A percentile compares a stretch with the other conserved stretches of the same genome.
Conservation (phyloP, 257 asterid genomes). For the Cinchona pubescens region DNA sequence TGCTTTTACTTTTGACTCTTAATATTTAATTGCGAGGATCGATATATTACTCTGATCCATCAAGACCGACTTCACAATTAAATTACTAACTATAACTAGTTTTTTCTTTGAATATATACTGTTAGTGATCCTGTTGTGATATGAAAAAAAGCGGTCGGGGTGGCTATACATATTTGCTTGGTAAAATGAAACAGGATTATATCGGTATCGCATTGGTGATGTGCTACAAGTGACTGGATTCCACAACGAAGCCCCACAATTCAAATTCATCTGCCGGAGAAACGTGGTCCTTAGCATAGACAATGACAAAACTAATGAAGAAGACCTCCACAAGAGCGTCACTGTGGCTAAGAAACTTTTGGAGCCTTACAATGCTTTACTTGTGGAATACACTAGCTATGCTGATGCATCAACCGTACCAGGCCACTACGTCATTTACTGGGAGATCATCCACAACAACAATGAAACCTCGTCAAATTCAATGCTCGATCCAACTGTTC, state of each 20-base stretch:
- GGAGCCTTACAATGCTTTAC: conserved; percentile 55
- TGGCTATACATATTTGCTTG: background rate
- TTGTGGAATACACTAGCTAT: conserved; percentile 69
- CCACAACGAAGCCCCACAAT: conserved; percentile 63
- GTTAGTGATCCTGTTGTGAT: too few relatives aligned
- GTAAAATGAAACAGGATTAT: conserved; percentile 35
- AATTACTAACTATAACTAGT: too few relatives aligned
- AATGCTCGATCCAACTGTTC: conserved; percentile 28
- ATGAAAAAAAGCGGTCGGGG: too few relatives aligned
- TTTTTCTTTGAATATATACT: too few relatives aligned
- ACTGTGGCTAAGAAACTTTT: conserved; percentile 44
- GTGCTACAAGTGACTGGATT: conserved; percentile 76
- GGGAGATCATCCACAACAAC: conserved; percentile 47
- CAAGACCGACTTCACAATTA: too few relatives aligned
- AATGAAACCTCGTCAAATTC: conserved; percentile 22
- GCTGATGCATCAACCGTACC: conserved; percentile 72
- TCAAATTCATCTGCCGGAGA: conserved; percentile 75
- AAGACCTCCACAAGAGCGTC: conserved; percentile 74
- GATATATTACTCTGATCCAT: too few relatives aligned
- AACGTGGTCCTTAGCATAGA: conserved; percentile 72
- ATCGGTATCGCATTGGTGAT: conserved; percentile 69
- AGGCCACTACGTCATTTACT: conserved; percentile 74
- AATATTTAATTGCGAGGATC: too few relatives aligned
- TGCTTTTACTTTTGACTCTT: too few relatives aligned
- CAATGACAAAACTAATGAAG: conserved; percentile 69